Evolutionary conservation across 2,329 filamentous ascomycete genomes (phyloP), one percentile per base, ranked within the genome.

Genomic region (Scleromitrula shiraiana): DNA sequence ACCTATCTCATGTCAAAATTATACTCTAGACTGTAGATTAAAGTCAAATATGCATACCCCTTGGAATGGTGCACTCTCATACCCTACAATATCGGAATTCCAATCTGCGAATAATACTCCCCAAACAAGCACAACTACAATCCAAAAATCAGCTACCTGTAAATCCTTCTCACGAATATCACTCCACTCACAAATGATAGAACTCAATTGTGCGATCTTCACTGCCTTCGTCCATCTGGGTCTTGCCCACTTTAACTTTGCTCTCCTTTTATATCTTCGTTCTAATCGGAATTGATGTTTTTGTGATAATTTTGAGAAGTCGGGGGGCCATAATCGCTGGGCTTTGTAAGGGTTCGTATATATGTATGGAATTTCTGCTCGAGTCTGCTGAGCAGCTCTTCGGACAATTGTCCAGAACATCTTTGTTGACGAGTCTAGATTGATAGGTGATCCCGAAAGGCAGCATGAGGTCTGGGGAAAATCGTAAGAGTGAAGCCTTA

Each of bases 221-320:
- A 83, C 70, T 51, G 68, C 72, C 64, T 82, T 86, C 35, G 76
- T 74, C 80, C 82, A 87, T 40, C 67, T 65, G 7, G 83, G 83
- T 19, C 80, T 70, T 33, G 75, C 72, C 61, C 75, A 77, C 58
- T 79, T 77, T 56, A 85, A 66, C 50, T 74, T 73, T 22, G 84
- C 67, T 46, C 86, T 75, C 44, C 86, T 75, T 67, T 88, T 85
- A 68, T 84, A 90, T 62, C 84, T 82, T 64, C 85, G 81, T 70
- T 91, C 86, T 58, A 88, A 82, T 36, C 80, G 76, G 63, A 90
- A 84, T 66, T 90, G 82, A 61, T 89, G 80, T 65, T 85, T 84
- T 39, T 73, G 69, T 30, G 79, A 79, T 50, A 91, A 75, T 62
- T 78, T 76, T 53, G 73, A 69, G 66, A 91, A 85, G 65, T 89